phyloP scores from a whole-genome alignment of 495 filamentous ascomycete species.

The Bathelium albidoporum region DNA sequence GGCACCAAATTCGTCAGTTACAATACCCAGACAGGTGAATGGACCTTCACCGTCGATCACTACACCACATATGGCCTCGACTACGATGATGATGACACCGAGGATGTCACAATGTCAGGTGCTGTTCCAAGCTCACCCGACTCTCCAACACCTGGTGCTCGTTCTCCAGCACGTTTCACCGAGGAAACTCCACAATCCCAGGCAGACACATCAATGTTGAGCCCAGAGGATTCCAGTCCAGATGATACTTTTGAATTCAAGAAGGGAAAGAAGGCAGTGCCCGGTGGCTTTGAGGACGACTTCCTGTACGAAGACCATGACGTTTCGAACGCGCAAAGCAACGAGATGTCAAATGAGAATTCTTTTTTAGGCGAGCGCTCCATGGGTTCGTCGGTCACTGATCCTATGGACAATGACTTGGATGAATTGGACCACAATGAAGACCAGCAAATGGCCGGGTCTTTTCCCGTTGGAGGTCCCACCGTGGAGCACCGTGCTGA shows the following conservation, averaged over 20 bases:
- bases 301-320: constrained; percentile 44
- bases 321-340: constrained; percentile 27
- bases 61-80: constrained; percentile 93
- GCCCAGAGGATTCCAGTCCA: constrained; percentile 41
- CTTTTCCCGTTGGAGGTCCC: constrained; percentile 33
- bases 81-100: constrained; percentile 67
- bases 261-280: constrained; percentile 51
- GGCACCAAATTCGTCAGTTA: constrained; percentile 77
- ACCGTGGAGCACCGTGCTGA: constrained; percentile 42
- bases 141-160: constrained; percentile 45
- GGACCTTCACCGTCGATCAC: constrained; percentile 86
- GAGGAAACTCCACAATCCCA: constrained; percentile 6
- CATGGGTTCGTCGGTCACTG: constrained; percentile 49
- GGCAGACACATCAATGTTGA: constrained; percentile 23
- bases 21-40: constrained; percentile 64
- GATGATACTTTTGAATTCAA: constrained; percentile 80
- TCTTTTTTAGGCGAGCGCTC: constrained; percentile 89
- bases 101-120: constrained; percentile 44
- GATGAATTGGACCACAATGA: constrained; percentile 20
- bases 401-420: neutral
- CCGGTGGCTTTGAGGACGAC: constrained; percentile 65
- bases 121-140: constrained; percentile 40
- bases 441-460: constrained; percentile 68
- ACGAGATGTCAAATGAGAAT: constrained; percentile 39
- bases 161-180: constrained; percentile 26